Base-by-base conservation (phyloP, 768 basidiomycete species). In the Rhizopogon rudus region DNA sequence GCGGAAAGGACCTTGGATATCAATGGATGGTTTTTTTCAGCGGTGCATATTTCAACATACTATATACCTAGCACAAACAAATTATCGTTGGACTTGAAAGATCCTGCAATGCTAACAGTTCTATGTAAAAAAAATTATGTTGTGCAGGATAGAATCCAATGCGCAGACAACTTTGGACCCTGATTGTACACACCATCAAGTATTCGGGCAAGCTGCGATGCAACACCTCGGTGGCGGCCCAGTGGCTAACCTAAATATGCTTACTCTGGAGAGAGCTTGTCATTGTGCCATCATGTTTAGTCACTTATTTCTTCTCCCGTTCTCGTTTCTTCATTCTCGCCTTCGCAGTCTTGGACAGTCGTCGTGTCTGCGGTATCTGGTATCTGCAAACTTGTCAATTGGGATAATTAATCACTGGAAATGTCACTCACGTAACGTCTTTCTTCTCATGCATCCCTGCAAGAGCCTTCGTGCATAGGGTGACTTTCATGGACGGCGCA, bases 401-500 rank as follows among this genome's bases (percentile, higher is more conserved):
- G 1, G 8, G 20, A 22, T 20, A 22, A 8, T 5, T 9, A 49
- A 37, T 49, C 20, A 25, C 1, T 22, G 33, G 7, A 14, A 22
- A 37, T 22, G 22, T 16, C 17, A 70, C 81, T 59, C 61, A 85
- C 86, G 82, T 86, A 49, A 82, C 80, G 22, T 69, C 54, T 57
- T 59, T 9, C 55, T 75, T 75, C 8, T 67, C 62, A 20, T 69
- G 64, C 6, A 77, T 63, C 16, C 73, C 68, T 6, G 75, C 72
- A 0, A 82, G 66, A 52, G 79, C 73, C 51, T 61, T 61, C 25
- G 72, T 70, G 13, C 81, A 83, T 0, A 92, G 70, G 0, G 85
- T 90, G 55, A 91, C 72, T 57, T 78, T 82, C 83, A 92, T 87
- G 54, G 79, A 88, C 1, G 88, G 82, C 3, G 79, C 81, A 59